A percentile compares a stretch with the other conserved stretches of the same genome.
Conservation (phyloP, 225 moss, liverwort and hornwort genomes). For the Bryoerythrophyllum caledonicum region DNA sequence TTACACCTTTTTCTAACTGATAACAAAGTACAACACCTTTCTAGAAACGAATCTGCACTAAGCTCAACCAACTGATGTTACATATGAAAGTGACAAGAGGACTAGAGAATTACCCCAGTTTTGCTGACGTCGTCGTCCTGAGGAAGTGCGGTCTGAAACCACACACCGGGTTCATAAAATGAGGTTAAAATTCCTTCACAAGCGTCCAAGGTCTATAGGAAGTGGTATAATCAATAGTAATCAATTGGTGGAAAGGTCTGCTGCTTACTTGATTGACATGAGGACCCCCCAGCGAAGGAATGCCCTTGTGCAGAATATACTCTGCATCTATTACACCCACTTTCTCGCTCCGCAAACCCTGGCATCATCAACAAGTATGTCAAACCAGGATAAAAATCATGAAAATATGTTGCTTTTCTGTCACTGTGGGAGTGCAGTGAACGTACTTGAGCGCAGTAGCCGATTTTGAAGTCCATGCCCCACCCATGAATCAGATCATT, state of each 20-base stretch:
- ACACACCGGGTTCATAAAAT: neutral
- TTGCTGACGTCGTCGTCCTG: neutral
- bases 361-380: neutral
- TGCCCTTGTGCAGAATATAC: conserved; percentile 71
- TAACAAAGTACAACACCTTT: neutral
- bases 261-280: conserved; percentile 37
- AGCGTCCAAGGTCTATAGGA: neutral
- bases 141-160: neutral
- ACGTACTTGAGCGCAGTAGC: conserved; percentile 84
- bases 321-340: conserved; percentile 84
- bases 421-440: neutral
- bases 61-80: neutral
- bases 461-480: conserved; percentile 89
- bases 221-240: neutral
- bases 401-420: neutral
- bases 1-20: neutral
- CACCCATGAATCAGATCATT: conserved; percentile 94
- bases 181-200: neutral
- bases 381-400: too few species aligned
- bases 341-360: conserved; percentile 81
- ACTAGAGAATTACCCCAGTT: neutral
- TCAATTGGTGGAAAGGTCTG: neutral
- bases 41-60: neutral
- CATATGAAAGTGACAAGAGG: neutral
- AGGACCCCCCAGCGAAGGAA: conserved; percentile 70